Percentiles rank a stretch among this genome's conserved stretches.
Conservation (phyloP, 2,329 filamentous ascomycete genomes). For the Trichoderma pleuroti region DNA sequence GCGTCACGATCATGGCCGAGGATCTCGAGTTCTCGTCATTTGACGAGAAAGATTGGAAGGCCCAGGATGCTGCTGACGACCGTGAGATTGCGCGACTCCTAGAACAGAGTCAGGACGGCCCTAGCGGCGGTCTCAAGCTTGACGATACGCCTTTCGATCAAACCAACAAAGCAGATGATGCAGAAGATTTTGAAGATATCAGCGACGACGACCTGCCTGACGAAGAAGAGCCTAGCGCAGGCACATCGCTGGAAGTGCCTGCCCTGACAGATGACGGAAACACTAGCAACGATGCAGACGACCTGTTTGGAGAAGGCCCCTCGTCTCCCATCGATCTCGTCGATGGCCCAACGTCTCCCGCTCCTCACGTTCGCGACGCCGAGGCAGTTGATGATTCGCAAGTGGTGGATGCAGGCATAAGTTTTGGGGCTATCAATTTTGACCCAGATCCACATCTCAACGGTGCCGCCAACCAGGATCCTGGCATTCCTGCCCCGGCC, state of each 20-base stretch:
- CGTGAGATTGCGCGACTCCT: constrained; percentile 45
- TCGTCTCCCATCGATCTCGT: constrained; percentile 47
- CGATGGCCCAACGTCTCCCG: constrained; percentile 43
- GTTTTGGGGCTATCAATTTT: constrained; percentile 46
- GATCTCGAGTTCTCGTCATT: constrained; percentile 35
- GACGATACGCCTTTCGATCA: constrained; percentile 53
- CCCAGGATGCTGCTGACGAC: constrained; percentile 49
- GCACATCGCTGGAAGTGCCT: constrained; percentile 46
- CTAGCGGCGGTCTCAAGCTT: constrained; percentile 40
- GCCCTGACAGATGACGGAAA: constrained; percentile 58
- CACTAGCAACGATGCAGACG: constrained; percentile 59
- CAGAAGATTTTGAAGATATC: constrained; percentile 86
- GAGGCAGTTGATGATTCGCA: constrained; percentile 36
- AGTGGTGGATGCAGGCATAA: constrained; percentile 31
- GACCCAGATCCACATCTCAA: constrained; percentile 43
- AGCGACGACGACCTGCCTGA: constrained; percentile 88
- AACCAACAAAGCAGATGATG: constrained; percentile 84
- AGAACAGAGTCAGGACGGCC: constrained; percentile 39
- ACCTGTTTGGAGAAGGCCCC: constrained; percentile 64
- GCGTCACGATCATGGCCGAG: constrained; percentile 32
- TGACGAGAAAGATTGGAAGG: constrained; percentile 37
- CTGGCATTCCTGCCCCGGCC: constrained; percentile 63
- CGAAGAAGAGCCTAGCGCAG: constrained; percentile 59
- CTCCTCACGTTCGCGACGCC: constrained; percentile 40
- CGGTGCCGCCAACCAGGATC: constrained; percentile 54